Evolutionary conservation across 2,329 filamentous ascomycete species (phyloP), one percentile per base, ranked within the genome.

Genomic region (Pseudohalonectria lignicola): DNA sequence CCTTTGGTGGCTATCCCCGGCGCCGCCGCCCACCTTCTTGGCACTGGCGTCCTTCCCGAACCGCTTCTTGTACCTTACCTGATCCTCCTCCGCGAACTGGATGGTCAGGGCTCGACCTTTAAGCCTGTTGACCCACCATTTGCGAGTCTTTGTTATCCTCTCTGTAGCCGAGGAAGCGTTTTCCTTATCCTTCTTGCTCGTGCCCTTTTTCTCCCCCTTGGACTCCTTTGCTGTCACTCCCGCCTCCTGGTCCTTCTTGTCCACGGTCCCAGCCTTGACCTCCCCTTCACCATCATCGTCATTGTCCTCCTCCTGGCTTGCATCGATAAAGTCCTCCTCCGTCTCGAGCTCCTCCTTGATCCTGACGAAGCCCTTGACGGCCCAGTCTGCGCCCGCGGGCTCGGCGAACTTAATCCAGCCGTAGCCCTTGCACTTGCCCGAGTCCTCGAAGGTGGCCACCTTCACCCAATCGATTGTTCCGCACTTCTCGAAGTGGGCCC

Each of bases 341-440:
- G 73, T 78, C 47, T 79, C 69, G 29, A 81, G 59, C 39, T 75
- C 69, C 55, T 81, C 74, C 53, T 73, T 74, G 51, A 87, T 71
- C 61, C 78, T 76, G 43, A 86, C 71, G 50, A 83, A 95, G 1
- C 90, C 90, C 54, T 79, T 80, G 46, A 94, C 86, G 4, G 84
- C 85, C 51, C 72, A 73, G 36, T 79, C 75, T 0, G 86, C 86
- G 1, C 82, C 74, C 40, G 84, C 78, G 10, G 88, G 54, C 36
- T 87, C 79, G 40, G 26, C 43, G 60, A 96, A 98, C 44, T 85
- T 85, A 43, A 98, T 78, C 88, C 92, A 98, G 5, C 82, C 92
- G 62, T 82, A 98, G 15, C 92, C 93, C 64, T 96, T 96, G 67
- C 92, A 98, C 64, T 96, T 98, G 31, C 92, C 92, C 16, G 82